A percentile compares a stretch with the other conserved stretches of the same genome.
phyloP scores from a whole-genome alignment of 169 alveolate species.

The Eimeria praecox region DNA sequence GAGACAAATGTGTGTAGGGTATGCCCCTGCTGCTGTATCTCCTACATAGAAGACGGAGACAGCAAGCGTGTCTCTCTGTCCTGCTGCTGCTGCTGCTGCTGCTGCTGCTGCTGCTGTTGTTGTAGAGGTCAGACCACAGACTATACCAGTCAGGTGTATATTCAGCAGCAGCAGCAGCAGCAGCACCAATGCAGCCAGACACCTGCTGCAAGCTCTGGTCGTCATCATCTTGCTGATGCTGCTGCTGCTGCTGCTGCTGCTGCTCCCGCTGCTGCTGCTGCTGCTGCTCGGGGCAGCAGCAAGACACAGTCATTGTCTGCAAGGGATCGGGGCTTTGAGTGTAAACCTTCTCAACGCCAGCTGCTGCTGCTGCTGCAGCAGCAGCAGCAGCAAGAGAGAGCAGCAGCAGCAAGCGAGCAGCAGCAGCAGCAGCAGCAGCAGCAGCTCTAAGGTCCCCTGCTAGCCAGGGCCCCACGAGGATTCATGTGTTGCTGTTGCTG shows the following conservation, averaged over 20 bases:
- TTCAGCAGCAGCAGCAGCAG: neutral
- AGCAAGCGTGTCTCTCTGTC: neutral
- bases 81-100: slow-evolving; percentile 7
- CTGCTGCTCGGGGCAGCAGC: neutral
- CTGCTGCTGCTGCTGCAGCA: slow-evolving; percentile 7
- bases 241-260: slow-evolving; percentile 5
- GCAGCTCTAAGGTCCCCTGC: neutral
- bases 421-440: neutral
- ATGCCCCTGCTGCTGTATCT: neutral
- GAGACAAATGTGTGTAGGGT: neutral
- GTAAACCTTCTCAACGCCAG: neutral
- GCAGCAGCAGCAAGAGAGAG: neutral
- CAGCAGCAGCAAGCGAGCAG: neutral
- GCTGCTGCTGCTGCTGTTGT: neutral
- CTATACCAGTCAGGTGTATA: neutral
- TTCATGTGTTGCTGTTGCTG: neutral
- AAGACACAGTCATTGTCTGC: neutral
- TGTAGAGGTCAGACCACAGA: neutral
- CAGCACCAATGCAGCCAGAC: neutral
- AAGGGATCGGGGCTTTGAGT: neutral
- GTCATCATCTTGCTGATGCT: neutral
- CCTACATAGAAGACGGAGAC: neutral
- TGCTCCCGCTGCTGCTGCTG: neutral
- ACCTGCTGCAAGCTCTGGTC: neutral
- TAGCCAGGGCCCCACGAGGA: neutral